Evolutionary conservation across 225 moss, liverwort and hornwort genomes (phyloP), one percentile per base, ranked within the genome.

Genomic region (Straminergon stramineum): DNA sequence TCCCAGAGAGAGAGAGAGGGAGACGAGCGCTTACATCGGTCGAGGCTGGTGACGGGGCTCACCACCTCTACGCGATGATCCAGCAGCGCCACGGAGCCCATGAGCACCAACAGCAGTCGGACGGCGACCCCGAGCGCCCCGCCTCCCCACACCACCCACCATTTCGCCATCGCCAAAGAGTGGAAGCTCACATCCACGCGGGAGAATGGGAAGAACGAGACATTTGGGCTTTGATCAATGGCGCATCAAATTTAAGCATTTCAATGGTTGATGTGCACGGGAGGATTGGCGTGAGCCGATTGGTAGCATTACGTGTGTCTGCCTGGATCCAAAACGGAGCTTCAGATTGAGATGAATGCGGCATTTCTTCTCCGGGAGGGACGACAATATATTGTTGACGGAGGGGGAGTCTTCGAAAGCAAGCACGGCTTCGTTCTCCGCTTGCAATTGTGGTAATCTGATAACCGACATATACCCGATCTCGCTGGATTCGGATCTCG

Each of bases 21-120:
- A 27, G 41, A 15, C 55, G 83, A 85, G 61, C 9, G 65, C 94
- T 90, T 97, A 98, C 97, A 95, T 64, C 98, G 97, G 87, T 93
- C 91, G 84, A 95, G 95, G 86, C 97, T 98, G 81, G 92, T 98
- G 81, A 95, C 92, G 52, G 98, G 96, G 77, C 96, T 96, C 70
- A 95, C 97, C 48, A 98, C 94, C 92, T 98, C 97, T 43, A 96
- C 96, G 48, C 98, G 95, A 84, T 93, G 96, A 52, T 95, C 96
- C 45, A 97, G 92, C 84, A 95, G 66, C 69, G 90, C 67, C 62
- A 90, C 93, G 16, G 95, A 94, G 64, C 97, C 96, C 95, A 94
- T 90, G 75, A 85, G 70, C 70, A 90, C 91, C 91, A 96, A 82
- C 35, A 92, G 64, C 66, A 98, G 31, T 2, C 96, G 96, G 78